A percentile compares a stretch with the other conserved stretches of the same genome.
Evolutionary conservation across 371 early-diverging fungal species (phyloP).

Genomic region (Capillidium heterosporum): DNA sequence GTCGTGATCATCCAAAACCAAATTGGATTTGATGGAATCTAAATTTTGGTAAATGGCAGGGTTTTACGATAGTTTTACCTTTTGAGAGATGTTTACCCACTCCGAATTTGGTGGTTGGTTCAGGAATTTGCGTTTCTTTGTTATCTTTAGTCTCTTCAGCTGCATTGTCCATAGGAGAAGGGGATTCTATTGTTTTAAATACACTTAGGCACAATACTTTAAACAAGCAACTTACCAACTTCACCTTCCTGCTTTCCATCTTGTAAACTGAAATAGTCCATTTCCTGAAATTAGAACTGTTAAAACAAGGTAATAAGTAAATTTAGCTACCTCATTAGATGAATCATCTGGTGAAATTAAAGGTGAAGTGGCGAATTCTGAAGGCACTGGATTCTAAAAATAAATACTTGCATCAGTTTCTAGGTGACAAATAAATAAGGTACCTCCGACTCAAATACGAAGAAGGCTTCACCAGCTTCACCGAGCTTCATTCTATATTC

Average conservation of each 20-base stretch:
- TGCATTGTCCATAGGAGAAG: background rate
- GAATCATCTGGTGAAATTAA: background rate
- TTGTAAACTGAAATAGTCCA: background rate
- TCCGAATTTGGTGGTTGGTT: background rate
- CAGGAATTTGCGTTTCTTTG: background rate
- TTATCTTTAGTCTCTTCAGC: background rate
- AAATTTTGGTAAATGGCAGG: background rate
- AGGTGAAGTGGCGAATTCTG: conserved; percentile 8
- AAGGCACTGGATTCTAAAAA: conserved; percentile 7
- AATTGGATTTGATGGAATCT: background rate
- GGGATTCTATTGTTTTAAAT: no score
- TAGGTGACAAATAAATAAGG: background rate
- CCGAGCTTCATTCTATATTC: conserved; percentile 90
- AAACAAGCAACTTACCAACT: background rate
- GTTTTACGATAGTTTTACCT: conserved; percentile 7
- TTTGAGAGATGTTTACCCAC: conserved; percentile 7
- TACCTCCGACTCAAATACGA: conserved; percentile 40
- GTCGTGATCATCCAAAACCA: background rate
- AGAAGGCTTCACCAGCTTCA: conserved; percentile 97
- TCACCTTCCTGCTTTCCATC: background rate
- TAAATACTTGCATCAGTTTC: background rate
- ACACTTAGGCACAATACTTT: no score
- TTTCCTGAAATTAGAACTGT: background rate
- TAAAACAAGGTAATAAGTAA: background rate
- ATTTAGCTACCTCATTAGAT: background rate